phyloP scores from a whole-genome alignment of 345 rosid species.

The Balakata baccata region DNA sequence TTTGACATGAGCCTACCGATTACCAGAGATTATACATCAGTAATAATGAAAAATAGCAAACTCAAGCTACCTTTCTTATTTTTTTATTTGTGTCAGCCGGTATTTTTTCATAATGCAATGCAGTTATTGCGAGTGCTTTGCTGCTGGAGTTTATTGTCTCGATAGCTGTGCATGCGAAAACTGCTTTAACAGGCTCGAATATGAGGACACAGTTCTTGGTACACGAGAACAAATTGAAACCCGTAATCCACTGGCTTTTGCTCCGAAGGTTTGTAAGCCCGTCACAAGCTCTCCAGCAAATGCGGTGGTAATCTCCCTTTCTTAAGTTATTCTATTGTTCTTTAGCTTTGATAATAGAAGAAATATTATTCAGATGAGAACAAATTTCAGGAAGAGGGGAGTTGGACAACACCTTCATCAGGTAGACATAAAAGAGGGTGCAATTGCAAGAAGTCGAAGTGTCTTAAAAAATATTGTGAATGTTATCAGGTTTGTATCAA shows the following conservation, averaged over 20 bases:
- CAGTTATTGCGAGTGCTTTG: conserved; percentile 53
- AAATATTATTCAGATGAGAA: conserved; percentile 14
- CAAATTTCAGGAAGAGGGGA: conserved; percentile 31
- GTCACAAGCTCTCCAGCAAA: conserved; percentile 21
- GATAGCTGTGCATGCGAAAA: conserved; percentile 37
- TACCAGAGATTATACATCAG: neutral
- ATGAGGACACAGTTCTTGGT: conserved; percentile 38
- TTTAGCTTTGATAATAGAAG: neutral
- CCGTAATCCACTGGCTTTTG: conserved; percentile 49
- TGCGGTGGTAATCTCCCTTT: conserved; percentile 19
- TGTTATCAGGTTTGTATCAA: conserved; percentile 42
- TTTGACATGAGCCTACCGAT: neutral
- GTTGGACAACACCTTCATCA: conserved; percentile 25
- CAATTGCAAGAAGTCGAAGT: conserved; percentile 50
- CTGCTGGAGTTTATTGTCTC: conserved; percentile 35
- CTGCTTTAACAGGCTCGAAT: conserved; percentile 41
- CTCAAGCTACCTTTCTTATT: neutral
- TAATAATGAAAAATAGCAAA: neutral
- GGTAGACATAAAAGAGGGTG: conserved; percentile 52
- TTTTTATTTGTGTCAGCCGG: neutral
- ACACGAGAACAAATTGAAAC: conserved; percentile 29
- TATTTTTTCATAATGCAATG: conserved; percentile 22
- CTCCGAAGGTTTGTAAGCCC: conserved; percentile 35
- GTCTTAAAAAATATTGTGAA: conserved; percentile 49
- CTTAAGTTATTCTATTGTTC: neutral